Conservation (phyloP, 257 asterid species). For the Echium plantagineum region DNA sequence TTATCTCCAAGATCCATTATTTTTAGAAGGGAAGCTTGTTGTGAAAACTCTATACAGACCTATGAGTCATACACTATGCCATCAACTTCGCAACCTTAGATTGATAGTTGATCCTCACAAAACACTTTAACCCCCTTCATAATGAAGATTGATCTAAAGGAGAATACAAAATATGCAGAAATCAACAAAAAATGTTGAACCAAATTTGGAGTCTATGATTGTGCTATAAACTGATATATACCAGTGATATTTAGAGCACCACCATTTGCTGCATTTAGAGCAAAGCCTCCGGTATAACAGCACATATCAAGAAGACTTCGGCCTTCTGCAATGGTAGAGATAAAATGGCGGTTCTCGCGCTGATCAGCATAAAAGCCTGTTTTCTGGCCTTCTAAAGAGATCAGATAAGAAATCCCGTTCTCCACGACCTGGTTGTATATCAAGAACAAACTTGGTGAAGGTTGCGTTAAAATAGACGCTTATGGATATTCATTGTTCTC, state of each 20-base stretch:
- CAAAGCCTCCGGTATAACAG: constrained; percentile 95
- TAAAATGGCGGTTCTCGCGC: constrained; percentile 76
- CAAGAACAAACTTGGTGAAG: background rate
- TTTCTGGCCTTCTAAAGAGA: constrained; percentile 89
- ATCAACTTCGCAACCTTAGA: background rate
- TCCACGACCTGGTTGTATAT: constrained; percentile 55
- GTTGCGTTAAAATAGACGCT: background rate
- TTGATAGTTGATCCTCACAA: background rate
- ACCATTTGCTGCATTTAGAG: constrained; percentile 74
- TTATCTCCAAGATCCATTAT: background rate
- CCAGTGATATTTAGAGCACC: constrained; percentile 83
- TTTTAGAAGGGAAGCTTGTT: background rate
- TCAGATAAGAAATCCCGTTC: constrained; percentile 63
- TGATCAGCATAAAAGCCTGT: constrained; percentile 98
- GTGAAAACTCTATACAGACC: background rate
- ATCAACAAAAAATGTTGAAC: no score
- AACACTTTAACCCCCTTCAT: background rate
- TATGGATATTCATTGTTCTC: background rate
- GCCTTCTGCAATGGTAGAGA: constrained; percentile 71
- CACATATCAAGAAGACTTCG: constrained; percentile 69
- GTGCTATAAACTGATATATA: constrained; percentile 11
- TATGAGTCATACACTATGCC: background rate
- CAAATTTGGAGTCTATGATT: background rate
- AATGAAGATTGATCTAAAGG: background rate
- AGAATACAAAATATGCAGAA: no score